A percentile compares a stretch with the other conserved stretches of the same genome.
Conservation (phyloP, 169 alveolate species). For the Cryptosporidium ryanae region DNA sequence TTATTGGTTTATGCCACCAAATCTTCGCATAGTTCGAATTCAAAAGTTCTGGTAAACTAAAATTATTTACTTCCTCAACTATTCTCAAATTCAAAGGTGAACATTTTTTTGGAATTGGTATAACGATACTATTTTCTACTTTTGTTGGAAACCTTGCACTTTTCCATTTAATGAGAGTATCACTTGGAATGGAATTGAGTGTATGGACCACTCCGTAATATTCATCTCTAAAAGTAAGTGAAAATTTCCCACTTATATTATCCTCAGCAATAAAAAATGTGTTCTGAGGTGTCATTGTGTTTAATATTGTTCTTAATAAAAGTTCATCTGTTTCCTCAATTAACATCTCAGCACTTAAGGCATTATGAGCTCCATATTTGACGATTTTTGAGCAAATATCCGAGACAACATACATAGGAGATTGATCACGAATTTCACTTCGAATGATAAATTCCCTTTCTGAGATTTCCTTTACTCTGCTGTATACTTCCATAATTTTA, state of each 20-base stretch:
- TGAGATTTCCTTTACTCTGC: conserved; percentile 21
- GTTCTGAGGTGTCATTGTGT: conserved; percentile 22
- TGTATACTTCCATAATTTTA: conserved; percentile 8
- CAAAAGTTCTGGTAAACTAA: not conserved
- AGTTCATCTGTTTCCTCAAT: conserved; percentile 57
- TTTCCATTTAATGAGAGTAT: conserved; percentile 14
- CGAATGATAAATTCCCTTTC: conserved; percentile 58
- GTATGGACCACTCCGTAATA: conserved; percentile 28
- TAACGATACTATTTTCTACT: not conserved
- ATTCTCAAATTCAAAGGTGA: conserved; percentile 38
- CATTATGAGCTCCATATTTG: conserved; percentile 56
- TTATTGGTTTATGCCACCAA: conserved; percentile 57
- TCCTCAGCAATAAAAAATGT: conserved; percentile 16
- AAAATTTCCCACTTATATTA: not conserved
- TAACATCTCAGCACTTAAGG: conserved; percentile 54
- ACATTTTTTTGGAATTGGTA: conserved; percentile 59
- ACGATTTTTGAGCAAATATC: conserved; percentile 63
- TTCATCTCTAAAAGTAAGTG: not conserved
- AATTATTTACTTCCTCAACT: not conserved
- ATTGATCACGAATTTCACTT: conserved; percentile 22
- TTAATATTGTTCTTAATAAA: conserved; percentile 10
- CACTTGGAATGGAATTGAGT: conserved; percentile 8
- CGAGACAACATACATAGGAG: conserved; percentile 52
- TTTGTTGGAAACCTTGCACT: not conserved
- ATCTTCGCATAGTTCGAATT: conserved; percentile 10